phyloP scores from a whole-genome alignment of 768 basidiomycete species.

The Suillus americanus region DNA sequence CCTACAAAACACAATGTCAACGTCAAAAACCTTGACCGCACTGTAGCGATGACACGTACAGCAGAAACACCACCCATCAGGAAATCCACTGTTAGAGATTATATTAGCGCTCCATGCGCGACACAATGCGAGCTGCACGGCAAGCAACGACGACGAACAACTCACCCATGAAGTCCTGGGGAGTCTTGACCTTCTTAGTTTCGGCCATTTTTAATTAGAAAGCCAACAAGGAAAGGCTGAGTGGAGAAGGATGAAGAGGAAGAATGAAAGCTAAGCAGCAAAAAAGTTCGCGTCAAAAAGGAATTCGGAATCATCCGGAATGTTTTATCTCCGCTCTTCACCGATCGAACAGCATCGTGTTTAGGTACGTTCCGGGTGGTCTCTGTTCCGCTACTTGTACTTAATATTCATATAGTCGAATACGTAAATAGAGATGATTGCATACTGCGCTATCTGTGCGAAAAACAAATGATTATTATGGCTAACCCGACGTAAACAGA shows the following conservation, averaged over 20 bases:
- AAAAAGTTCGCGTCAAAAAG: constrained; percentile 51
- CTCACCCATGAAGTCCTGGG: constrained; percentile 85
- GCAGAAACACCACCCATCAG: constrained; percentile 96
- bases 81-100: constrained; percentile 69
- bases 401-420: background rate
- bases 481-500: constrained; percentile 9
- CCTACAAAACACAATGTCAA: constrained; percentile 47
- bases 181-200: constrained; percentile 80
- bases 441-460: background rate
- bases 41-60: constrained; percentile 43
- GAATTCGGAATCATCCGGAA: constrained; percentile 32
- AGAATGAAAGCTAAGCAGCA: constrained; percentile 42
- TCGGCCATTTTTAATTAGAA: constrained; percentile 69
- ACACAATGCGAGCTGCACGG: constrained; percentile 1
- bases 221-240: constrained; percentile 44
- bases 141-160: constrained; percentile 3
- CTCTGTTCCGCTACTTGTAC: background rate
- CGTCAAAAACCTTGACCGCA: background rate
- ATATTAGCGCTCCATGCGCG: constrained; percentile 32
- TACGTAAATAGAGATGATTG: background rate
- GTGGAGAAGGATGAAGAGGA: constrained; percentile 45
- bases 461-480: constrained; percentile 14
- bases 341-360: constrained; percentile 13
- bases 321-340: constrained; percentile 28
- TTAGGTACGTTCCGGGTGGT: constrained; percentile 11